Base-by-base conservation (phyloP, 2,329 filamentous ascomycete species). In the Microsporum audouinii region DNA sequence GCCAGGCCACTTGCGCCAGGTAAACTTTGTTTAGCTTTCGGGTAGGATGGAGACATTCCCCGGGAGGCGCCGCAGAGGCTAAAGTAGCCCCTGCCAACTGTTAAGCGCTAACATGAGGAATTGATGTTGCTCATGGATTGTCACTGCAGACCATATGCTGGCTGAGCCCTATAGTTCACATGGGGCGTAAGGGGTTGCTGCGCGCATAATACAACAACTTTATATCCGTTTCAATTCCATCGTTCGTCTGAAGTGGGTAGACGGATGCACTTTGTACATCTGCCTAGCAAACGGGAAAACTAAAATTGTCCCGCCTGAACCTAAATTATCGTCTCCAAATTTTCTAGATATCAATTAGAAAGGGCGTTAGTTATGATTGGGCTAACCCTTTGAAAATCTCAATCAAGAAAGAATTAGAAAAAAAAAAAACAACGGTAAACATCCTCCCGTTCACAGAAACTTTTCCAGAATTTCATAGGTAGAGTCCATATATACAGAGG, bases 41-140 rank as follows among this genome's bases (percentile, higher is more conserved):
- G 51, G 31, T 29, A 27, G 2, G 29, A 47, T 55, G 51, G 51
- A 17, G 51, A 55, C 33, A 36, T 8, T 55, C 51, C 51, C 51
- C 31, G 51, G 51, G 31, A 55, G 51, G 51, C 51, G 51, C 51
- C 51, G 51, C 51, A 55, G 33, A 55, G 51, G 31, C 51, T 34
- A 55, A 55, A 23, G 29, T 31, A 36, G 14, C 5, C 51, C 51
- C 33, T 55, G 51, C n/a, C 31, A n/a, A 55, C 14, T 55, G 31
- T 14, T n/a, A 55, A 17, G 14, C 51, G 7, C n/a, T 55, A 17
- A 34, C 14, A 17, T 23, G 14, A 29, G 45, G 45, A 10, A 27
- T 23, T 23, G 2, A 27, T 6, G 45, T 3, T 45, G 31, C n/a
- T 27, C n/a, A 51, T 51, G 3, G 8, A 47, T 31, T 36, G 51